Evolutionary conservation across 805 yeast genomes (phyloP).

Genomic region (Yueomyces sp.): DNA sequence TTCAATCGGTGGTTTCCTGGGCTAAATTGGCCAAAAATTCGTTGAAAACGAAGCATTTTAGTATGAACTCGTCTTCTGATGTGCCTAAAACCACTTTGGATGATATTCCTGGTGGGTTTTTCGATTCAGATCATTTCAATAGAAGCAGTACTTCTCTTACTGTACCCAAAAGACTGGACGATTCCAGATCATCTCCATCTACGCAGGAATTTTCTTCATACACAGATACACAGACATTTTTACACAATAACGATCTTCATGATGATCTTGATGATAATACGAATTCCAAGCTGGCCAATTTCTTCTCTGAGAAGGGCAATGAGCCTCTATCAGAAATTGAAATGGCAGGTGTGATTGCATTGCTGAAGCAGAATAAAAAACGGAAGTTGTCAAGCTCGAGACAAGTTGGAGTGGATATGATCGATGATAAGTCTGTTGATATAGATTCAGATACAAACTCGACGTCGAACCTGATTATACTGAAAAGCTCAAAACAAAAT

Average conservation of each 20-base stretch:
- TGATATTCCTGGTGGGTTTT: slow-evolving; percentile 19
- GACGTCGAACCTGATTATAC: slow-evolving; percentile 1
- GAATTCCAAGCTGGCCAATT: slow-evolving; percentile 40
- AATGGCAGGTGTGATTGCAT: slow-evolving; percentile 65
- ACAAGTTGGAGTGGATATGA: background rate
- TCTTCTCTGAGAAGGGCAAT: slow-evolving; percentile 64
- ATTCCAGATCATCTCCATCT: background rate
- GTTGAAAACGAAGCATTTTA: background rate
- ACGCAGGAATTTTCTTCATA: background rate
- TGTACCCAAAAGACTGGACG: background rate
- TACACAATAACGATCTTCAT: slow-evolving; percentile 4
- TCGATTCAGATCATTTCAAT: slow-evolving; percentile 5
- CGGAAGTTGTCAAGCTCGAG: slow-evolving; percentile 1
- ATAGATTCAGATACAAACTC: slow-evolving; percentile 1
- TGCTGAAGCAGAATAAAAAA: slow-evolving; percentile 28
- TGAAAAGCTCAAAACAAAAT: slow-evolving; percentile 5
- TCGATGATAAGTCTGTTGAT: background rate
- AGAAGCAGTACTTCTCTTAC: slow-evolving; percentile 1
- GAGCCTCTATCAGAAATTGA: slow-evolving; percentile 62
- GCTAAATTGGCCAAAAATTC: background rate
- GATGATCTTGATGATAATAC: slow-evolving; percentile 1
- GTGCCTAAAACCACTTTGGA: background rate
- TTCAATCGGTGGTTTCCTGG: background rate
- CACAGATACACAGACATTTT: background rate
- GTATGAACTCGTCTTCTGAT: background rate